phyloP scores from a whole-genome alignment of 73 alveolate genomes.

The Blepharisma stoltei region DNA sequence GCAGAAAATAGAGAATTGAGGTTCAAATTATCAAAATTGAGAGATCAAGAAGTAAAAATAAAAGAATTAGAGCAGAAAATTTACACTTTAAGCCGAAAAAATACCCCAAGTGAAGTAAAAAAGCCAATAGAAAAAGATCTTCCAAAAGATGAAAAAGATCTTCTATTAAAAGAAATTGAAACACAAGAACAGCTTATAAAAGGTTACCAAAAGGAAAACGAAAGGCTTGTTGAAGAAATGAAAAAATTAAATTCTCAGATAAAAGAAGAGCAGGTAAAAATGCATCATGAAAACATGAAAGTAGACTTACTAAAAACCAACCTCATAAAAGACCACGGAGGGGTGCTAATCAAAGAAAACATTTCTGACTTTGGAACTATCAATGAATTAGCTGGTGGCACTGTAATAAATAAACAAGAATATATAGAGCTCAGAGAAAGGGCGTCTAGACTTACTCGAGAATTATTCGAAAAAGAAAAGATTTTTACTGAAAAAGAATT shows the following conservation, averaged over 20 bases:
- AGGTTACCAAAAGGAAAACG: constrained; percentile 32
- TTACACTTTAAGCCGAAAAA: constrained; percentile 4
- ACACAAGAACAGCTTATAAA: constrained; percentile 29
- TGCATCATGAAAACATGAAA: constrained; percentile 11
- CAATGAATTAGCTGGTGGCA: constrained; percentile 20
- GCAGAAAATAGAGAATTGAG: constrained; percentile 47
- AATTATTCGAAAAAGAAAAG: constrained; percentile 15
- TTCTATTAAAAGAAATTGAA: constrained; percentile 12
- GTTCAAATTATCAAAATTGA: constrained; percentile 29
- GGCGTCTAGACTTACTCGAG: neutral
- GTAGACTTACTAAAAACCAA: constrained; percentile 1
- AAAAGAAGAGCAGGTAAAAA: constrained; percentile 19
- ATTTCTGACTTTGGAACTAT: constrained; percentile 21
- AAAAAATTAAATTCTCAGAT: neutral
- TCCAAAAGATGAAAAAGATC: constrained; percentile 26
- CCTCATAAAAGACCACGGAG: constrained; percentile 10
- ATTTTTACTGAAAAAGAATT: constrained; percentile 24
- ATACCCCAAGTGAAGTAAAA: constrained; percentile 26
- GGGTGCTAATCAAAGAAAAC: constrained; percentile 10
- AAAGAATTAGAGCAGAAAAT: constrained; percentile 35
- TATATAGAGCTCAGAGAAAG: neutral
- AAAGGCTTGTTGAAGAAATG: constrained; percentile 26
- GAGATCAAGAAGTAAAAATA: constrained; percentile 44
- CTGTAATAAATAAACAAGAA: constrained; percentile 25
- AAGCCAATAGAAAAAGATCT: constrained; percentile 22